Conservation (phyloP, 768 basidiomycete species). For the Pleurotus eryngii region DNA sequence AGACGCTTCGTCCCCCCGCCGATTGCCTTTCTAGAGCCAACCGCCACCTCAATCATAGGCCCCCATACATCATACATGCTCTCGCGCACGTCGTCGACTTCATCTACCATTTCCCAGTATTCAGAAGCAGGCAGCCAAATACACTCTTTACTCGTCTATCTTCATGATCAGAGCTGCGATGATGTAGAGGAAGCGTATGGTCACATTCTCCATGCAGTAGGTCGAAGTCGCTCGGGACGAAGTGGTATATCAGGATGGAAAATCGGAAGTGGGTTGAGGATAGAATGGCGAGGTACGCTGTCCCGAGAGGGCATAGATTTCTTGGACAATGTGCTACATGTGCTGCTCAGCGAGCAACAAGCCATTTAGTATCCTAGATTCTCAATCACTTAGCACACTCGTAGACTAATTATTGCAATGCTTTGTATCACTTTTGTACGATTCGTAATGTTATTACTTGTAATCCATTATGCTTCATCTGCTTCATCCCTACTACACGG, state of each 20-base stretch:
- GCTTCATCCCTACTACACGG: too few relatives aligned
- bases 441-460: neutral
- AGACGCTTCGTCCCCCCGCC: neutral
- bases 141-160: neutral
- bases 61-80: conserved; percentile 4
- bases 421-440: neutral
- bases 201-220: neutral
- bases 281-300: conserved; percentile 4
- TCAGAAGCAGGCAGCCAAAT: neutral
- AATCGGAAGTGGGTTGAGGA: neutral
- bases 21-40: neutral
- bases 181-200: conserved; percentile 5
- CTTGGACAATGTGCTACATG: neutral
- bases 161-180: conserved; percentile 2
- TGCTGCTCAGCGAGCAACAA: neutral
- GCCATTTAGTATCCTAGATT: neutral
- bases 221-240: conserved; percentile 58
- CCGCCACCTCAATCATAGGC: neutral
- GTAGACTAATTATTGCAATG: neutral
- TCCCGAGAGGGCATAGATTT: conserved; percentile 4
- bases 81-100: neutral
- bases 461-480: too few relatives aligned
- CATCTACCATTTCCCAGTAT: neutral
- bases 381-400: neutral
- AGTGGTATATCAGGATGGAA: conserved; percentile 53